Conservation (phyloP, 768 basidiomycete species). For the Trametes elegans region DNA sequence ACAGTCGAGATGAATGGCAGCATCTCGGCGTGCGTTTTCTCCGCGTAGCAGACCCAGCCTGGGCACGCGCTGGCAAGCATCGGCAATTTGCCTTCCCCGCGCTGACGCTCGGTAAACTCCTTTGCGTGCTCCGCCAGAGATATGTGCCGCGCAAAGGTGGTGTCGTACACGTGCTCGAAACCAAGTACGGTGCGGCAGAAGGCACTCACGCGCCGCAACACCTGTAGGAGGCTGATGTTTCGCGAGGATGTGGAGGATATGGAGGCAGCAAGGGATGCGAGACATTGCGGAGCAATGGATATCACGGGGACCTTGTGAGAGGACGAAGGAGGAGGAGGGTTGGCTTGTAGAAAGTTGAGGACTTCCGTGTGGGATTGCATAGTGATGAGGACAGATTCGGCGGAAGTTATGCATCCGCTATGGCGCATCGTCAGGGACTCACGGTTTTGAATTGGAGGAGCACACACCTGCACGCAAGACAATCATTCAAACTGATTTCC, state of each 20-base stretch:
- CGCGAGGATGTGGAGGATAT: constrained; percentile 44
- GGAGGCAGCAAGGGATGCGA: constrained; percentile 77
- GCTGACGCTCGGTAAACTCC: constrained; percentile 77
- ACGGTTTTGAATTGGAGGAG: background rate
- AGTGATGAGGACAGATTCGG: constrained; percentile 95
- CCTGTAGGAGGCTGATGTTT: constrained; percentile 48
- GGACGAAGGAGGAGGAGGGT: constrained; percentile 39
- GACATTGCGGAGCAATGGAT: constrained; percentile 86
- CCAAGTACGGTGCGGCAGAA: constrained; percentile 71
- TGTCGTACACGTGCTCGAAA: constrained; percentile 86
- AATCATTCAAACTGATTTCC: constrained; percentile 95
- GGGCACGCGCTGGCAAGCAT: constrained; percentile 97
- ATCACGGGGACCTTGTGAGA: constrained; percentile 61
- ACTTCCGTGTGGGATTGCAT: constrained; percentile 95
- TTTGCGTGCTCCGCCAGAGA: constrained; percentile 75
- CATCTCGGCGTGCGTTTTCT: constrained; percentile 95
- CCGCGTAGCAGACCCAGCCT: constrained; percentile 99
- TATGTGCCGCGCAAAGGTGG: constrained; percentile 90
- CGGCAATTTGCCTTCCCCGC: constrained; percentile 50
- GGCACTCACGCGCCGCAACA: constrained; percentile 67
- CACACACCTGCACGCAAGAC: constrained; percentile 92
- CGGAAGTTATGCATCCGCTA: constrained; percentile 98
- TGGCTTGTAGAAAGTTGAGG: constrained; percentile 67
- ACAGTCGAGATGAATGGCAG: constrained; percentile 84
- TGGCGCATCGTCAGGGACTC: background rate